These are phyloP conservation scores for Yamadazyma blattariae DNA, from an alignment of 1,139 yeast genomes.

Conservation along the genomic window DNA sequence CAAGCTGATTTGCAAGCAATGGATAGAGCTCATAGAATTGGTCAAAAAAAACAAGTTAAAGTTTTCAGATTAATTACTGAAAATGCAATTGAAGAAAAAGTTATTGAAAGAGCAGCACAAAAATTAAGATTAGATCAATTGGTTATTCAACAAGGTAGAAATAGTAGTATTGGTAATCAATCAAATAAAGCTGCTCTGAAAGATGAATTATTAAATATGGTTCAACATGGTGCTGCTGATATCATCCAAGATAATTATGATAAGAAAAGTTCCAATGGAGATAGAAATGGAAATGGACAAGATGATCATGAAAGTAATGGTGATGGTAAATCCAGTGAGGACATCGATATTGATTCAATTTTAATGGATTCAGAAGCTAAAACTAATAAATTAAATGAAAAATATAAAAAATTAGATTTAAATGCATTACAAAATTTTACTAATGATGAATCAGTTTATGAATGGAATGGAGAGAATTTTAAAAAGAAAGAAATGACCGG, in stretches of 20 bases:
- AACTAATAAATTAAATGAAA: conserved; percentile 59
- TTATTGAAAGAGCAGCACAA: conserved; percentile 76
- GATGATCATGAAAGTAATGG: conserved; percentile 20
- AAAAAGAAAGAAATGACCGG: conserved; percentile 55
- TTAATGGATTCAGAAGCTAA: conserved; percentile 60
- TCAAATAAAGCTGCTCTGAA: conserved; percentile 50
- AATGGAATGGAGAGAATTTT: conserved; percentile 84
- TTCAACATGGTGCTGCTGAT: conserved; percentile 74
- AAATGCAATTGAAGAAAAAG: conserved; percentile 79
- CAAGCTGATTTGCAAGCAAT: conserved; percentile 86
- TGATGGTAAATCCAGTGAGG: conserved; percentile 33
- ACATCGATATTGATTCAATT: conserved; percentile 63
- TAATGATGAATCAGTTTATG: conserved; percentile 66
- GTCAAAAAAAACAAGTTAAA: conserved; percentile 78
- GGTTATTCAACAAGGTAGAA: conserved; percentile 71
- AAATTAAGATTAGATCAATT: conserved; percentile 74
- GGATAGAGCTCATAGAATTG: conserved; percentile 88
- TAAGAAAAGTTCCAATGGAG: conserved; percentile 15
- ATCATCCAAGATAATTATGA: conserved; percentile 40
- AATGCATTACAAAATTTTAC: conserved; percentile 76
- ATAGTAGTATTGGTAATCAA: conserved; percentile 42
- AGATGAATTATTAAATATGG: conserved; percentile 74
- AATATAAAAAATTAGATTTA: conserved; percentile 64
- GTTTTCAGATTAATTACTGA: conserved; percentile 77
- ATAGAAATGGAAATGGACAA: conserved; percentile 17